Evolutionary conservation across 192 early-diverging fungal genomes (phyloP), one percentile per base, ranked within the genome.

Genomic region (Mortierella claussenii): DNA sequence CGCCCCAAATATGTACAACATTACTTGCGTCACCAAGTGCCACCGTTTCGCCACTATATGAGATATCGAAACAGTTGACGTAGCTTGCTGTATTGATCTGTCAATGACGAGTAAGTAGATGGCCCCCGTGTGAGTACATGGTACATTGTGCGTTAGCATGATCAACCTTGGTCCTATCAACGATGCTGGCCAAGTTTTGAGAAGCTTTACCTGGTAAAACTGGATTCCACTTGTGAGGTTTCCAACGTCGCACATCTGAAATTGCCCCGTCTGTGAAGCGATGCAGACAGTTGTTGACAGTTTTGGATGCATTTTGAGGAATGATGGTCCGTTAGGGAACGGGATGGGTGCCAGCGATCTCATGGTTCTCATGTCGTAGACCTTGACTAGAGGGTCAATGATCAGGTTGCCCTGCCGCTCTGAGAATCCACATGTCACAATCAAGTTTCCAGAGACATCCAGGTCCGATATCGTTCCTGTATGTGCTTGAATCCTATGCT

Each of bases 311-410:
- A 94, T 92, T 23, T 81, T 83, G n/a, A 94, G 68, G 51, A 88
- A 85, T 32, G 78, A 84, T 2, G 91, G 91, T 7, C 89, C 88
- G 30, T 79, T 78, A 0, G 89, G 85, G 60, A 91, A 95, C 1
- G 92, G 81, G 21, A 94, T 84, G 1, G 91, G 90, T 3, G 89
- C 83, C 15, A 95, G 81, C 24, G 86, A 83, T 28, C 88, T 83
- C 71, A 92, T 86, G 10, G 87, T 86, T 18, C 93, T 80, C 37
- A 95, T 88, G 56, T 95, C 94, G 49, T 85, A 95, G n/a, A 95
- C 79, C 69, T 94, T 94, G 36, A 95, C 88, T 53, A 92, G 62
- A 9, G 91, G 88, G 74, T 95, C 94, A 42, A 87, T 78, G 18
- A 93, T 84, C 63, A 93, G 68, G 2, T 82, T 79, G 1, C 87